Base-by-base conservation (phyloP, 2,329 filamentous ascomycete genomes). In the Aureobasidium sp. region DNA sequence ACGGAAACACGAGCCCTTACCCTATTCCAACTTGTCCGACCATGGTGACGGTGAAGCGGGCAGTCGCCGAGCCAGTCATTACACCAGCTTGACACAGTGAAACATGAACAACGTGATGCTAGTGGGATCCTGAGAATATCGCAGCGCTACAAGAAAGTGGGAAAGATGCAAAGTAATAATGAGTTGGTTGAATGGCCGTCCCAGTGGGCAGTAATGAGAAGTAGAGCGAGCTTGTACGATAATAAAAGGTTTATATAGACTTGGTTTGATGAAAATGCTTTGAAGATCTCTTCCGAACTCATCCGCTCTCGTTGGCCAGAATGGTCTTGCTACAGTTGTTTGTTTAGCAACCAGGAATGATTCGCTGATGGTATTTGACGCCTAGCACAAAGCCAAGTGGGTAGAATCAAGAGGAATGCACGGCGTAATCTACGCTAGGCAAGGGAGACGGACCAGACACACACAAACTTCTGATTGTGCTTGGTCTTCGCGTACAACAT, bases 1-100 rank as follows among this genome's bases (percentile, higher is more conserved):
- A 52, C 37, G 57, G 57, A 29, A 36, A 60, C 11, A 60, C 57
- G n/a, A 60, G 57, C 30, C 57, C 57, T 2, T 60, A 34, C 30
- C 36, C 57, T 5, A 30, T 60, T 5, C 55, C 55, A 27, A n/a
- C 57, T 60, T 60, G 57, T 41, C 16, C 55, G 10, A 59, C 55
- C 8, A 49, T 59, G 42, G 16, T 32, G 44, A 59, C 32, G 5
- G 9, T 29, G 7, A 59, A 59, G 44, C 44, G 55, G 10, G 55
- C 25, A 39, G 34, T 25, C 6, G 55, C 21, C 13, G 32, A 15
- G 3, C n/a, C 55, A 32, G n/a, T 16, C 29, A 34, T 59, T 8
- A 59, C 55, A 15, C 44, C 44, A 48, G 44, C 44, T 30, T 59
- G 27, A 59, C 2, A 2, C 13, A 7, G 34, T 32, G 16, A 1